Conservation (phyloP, 306 rosid species). For the Ormosia emarginata region DNA sequence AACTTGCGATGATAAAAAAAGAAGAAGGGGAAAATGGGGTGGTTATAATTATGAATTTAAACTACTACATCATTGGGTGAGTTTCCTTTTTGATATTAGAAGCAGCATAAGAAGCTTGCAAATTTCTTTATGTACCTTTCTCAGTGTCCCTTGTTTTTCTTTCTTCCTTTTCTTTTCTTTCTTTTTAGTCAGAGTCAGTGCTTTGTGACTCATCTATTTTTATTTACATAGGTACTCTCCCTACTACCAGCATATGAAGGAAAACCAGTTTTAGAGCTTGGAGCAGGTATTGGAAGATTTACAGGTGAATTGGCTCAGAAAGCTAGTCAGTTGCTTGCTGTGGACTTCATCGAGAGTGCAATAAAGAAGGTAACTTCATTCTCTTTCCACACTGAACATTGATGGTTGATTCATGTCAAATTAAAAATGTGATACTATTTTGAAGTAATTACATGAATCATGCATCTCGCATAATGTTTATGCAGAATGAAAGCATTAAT, state of each 20-base stretch:
- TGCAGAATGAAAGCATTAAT: constrained; percentile 79
- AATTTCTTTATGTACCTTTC: neutral
- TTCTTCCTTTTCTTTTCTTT: neutral
- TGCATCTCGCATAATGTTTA: neutral
- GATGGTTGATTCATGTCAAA: neutral
- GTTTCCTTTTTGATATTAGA: neutral
- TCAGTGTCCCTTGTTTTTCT: neutral
- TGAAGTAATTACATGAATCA: neutral
- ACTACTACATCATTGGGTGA: neutral
- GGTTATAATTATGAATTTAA: neutral
- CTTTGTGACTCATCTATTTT: neutral
- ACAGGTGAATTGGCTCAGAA: constrained; percentile 72
- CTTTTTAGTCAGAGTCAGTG: neutral
- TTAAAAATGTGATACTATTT: neutral
- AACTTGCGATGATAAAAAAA: no score
- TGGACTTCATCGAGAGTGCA: constrained; percentile 47
- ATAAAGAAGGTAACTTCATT: constrained; percentile 26
- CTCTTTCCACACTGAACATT: neutral
- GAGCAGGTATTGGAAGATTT: constrained; percentile 97
- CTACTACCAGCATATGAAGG: constrained; percentile 74
- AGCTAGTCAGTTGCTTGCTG: constrained; percentile 75
- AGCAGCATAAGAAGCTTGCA: neutral
- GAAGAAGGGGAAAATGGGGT: no score
- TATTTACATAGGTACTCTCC: constrained; percentile 58
- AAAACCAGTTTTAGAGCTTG: constrained; percentile 77